Percentiles rank a stretch among this genome's conserved stretches.
Conservation (phyloP, 169 alveolate species). For the Eimeria zaria region DNA sequence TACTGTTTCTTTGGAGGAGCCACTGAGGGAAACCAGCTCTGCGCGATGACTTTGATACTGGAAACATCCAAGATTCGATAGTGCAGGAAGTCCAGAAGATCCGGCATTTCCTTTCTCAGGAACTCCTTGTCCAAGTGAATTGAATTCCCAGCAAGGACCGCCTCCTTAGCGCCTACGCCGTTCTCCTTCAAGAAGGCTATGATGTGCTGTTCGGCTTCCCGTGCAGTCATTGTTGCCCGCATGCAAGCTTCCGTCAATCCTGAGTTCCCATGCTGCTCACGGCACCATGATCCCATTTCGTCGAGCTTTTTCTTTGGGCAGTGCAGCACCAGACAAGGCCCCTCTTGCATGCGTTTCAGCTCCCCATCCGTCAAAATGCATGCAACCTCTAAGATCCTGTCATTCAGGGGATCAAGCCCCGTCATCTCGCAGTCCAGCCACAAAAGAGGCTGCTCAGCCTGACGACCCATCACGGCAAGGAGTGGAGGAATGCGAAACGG, state of each 20-base stretch:
- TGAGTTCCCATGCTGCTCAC: conserved; percentile 87
- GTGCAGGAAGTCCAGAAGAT: conserved; percentile 85
- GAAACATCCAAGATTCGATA: conserved; percentile 91
- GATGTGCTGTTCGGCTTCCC: conserved; percentile 88
- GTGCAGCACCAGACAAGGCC: conserved; percentile 90
- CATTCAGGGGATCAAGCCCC: conserved; percentile 88
- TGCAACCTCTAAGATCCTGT: conserved; percentile 91
- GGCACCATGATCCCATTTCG: conserved; percentile 91
- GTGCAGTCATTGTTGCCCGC: conserved; percentile 85
- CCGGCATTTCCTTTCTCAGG: conserved; percentile 90
- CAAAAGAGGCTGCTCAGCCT: conserved; percentile 72
- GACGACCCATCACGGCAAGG: background rate
- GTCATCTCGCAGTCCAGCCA: conserved; percentile 95
- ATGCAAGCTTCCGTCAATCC: conserved; percentile 89
- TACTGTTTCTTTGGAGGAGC: conserved; percentile 84
- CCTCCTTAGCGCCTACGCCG: conserved; percentile 44
- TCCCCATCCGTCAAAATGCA: conserved; percentile 91
- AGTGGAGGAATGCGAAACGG: background rate
- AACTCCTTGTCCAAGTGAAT: conserved; percentile 91
- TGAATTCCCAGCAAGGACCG: conserved; percentile 91
- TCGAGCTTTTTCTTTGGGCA: conserved; percentile 88
- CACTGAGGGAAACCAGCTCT: conserved; percentile 86
- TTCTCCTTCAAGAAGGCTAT: conserved; percentile 70
- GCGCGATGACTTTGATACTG: conserved; percentile 87
- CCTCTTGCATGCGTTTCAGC: conserved; percentile 84